These are phyloP conservation scores for Venturiaceae sp. DNA, from an alignment of 2,329 filamentous ascomycete genomes.

Conservation along the genomic window DNA sequence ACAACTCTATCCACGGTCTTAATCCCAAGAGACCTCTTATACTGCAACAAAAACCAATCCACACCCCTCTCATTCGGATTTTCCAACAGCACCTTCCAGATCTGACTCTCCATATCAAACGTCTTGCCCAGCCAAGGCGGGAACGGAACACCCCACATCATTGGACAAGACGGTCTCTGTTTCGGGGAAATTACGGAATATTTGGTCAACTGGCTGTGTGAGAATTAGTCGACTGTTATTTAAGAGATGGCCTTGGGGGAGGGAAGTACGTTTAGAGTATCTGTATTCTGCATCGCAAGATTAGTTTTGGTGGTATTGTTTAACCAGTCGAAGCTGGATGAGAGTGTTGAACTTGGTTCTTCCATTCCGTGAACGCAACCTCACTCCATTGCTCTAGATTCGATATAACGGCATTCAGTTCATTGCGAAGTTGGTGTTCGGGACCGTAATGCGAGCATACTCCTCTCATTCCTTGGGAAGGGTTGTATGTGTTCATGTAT, in stretches of 20 bases:
- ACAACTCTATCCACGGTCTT: neutral
- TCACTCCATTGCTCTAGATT: neutral
- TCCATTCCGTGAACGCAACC: neutral
- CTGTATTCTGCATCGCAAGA: neutral
- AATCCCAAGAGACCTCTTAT: slow-evolving; percentile 9
- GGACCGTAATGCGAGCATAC: neutral
- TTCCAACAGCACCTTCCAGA: slow-evolving; percentile 6
- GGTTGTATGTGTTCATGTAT: neutral
- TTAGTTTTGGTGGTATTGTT: neutral
- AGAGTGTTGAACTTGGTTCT: neutral
- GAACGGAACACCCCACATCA: neutral
- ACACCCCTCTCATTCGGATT: slow-evolving; percentile 10
- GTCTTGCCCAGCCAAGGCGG: neutral
- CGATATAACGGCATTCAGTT: neutral
- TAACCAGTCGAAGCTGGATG: neutral
- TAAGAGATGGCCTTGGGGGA: too few species aligned
- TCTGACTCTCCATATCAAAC: neutral
- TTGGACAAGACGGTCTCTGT: neutral
- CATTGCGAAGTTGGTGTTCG: neutral
- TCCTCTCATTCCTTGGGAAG: neutral
- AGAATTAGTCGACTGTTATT: neutral
- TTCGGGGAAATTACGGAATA: neutral
- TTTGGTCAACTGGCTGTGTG: neutral
- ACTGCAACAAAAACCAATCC: slow-evolving; percentile 8
- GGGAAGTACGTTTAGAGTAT: neutral